phyloP scores from a whole-genome alignment of 768 basidiomycete species.

The Psilocybe sp. region DNA sequence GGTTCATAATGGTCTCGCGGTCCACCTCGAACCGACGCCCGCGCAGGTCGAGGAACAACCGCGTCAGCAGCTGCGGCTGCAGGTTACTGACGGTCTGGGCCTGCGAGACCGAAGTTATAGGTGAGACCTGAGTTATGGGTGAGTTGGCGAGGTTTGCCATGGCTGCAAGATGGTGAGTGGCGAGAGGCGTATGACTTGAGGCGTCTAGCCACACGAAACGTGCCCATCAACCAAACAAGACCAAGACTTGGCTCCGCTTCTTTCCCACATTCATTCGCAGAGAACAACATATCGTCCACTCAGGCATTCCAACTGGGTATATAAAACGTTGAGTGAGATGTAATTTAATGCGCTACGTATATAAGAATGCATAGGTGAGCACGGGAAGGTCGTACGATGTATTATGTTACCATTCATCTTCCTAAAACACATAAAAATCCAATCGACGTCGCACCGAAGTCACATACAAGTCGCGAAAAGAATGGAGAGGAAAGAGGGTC shows the following conservation, averaged over 20 bases:
- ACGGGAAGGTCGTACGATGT: constrained; percentile 1
- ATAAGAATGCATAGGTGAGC: constrained; percentile 7
- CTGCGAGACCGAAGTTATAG: constrained; percentile 62
- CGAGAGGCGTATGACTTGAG: constrained; percentile 7
- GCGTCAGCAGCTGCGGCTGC: constrained; percentile 84
- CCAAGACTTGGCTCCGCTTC: constrained; percentile 3
- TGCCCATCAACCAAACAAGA: constrained; percentile 23
- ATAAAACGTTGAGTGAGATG: constrained; percentile 4
- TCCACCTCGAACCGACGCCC: constrained; percentile 92
- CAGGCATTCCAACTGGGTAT: neutral
- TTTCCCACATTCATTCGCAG: neutral
- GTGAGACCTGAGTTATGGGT: constrained; percentile 58
- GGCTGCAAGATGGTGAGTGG: constrained; percentile 7
- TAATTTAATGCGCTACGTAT: constrained; percentile 7
- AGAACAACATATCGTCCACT: neutral
- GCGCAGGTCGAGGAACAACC: constrained; percentile 89
- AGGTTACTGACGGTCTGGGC: constrained; percentile 66
- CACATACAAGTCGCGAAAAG: constrained; percentile 12
- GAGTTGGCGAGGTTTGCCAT: constrained; percentile 45
- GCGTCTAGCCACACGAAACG: constrained; percentile 11
- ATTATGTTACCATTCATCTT: constrained; percentile 12
- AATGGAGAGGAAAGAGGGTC: constrained; percentile 14
- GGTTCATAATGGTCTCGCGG: constrained; percentile 95
- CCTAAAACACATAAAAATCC: constrained; percentile 9
- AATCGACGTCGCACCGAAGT: constrained; percentile 8